Conservation (phyloP, 2,329 filamentous ascomycete genomes). For the Diaporthe amygdali region DNA sequence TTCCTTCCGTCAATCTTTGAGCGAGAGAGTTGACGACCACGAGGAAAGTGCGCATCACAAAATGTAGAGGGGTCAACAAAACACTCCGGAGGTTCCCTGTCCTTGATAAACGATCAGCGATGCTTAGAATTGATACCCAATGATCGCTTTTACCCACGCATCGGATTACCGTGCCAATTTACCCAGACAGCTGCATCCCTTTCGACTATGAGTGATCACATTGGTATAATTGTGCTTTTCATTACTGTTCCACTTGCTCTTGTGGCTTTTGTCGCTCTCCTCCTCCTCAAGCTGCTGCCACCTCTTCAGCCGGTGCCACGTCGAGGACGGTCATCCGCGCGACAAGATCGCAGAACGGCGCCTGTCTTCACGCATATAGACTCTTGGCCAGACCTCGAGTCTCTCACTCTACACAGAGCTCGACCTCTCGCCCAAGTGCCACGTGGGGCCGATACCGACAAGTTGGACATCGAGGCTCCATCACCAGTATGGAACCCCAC, state of each 20-base stretch:
- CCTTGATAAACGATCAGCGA: not conserved
- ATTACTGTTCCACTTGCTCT: conserved; percentile 19
- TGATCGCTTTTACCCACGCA: conserved; percentile 6
- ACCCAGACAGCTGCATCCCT: conserved; percentile 20
- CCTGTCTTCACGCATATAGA: conserved; percentile 27
- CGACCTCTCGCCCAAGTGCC: not conserved
- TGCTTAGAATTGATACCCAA: conserved; percentile 26
- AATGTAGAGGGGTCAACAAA: conserved; percentile 6
- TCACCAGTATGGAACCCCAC: conserved; percentile 41
- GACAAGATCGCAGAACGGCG: not conserved
- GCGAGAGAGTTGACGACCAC: not conserved
- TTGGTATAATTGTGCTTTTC: conserved; percentile 17
- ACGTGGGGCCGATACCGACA: not conserved
- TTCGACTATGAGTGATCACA: conserved; percentile 24
- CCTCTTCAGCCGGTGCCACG: not conserved
- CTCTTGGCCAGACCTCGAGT: conserved; percentile 42
- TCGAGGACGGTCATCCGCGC: not conserved
- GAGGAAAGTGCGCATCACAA: conserved; percentile 16
- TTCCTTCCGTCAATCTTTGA: conserved; percentile 18
- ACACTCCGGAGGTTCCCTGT: not conserved
- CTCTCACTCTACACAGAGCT: not conserved
- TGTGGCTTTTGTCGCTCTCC: conserved; percentile 13
- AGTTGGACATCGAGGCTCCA: not conserved
- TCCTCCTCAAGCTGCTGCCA: conserved; percentile 18
- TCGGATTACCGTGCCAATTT: not conserved